Evolutionary conservation across 2,329 filamentous ascomycete genomes (phyloP), one percentile per base, ranked within the genome.

Genomic region (Acephala macrosclerotiorum): DNA sequence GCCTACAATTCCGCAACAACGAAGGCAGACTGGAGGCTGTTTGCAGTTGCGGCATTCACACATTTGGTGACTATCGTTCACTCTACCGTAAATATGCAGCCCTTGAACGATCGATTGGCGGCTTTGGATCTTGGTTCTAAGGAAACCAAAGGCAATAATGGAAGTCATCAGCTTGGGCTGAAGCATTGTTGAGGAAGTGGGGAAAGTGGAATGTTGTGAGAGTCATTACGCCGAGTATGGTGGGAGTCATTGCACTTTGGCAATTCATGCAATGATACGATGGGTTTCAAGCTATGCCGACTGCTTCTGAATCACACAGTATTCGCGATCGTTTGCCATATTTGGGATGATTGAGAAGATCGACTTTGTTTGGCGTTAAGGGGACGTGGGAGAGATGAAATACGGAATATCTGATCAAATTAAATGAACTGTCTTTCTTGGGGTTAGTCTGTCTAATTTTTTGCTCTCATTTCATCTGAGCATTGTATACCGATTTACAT

Each of bases 1-100:
- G 73, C 77, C 14, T 77, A 75, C 61, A n/a, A 58, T 2, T 29
- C 55, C 16, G 62, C 68, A 9, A 59, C 64, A 22, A 61, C 61
- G 11, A 74, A 77, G 25, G 77, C 77, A n/a, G 82, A 83, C 67
- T 84, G 81, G 82, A 77, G 76, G 53, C 35, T 80, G 4, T 83
- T 81, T 57, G 80, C 80, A 2, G 65, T 82, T 14, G 75, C 79
- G 4, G 80, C 82, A 8, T 53, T 77, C 4, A 80, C 81, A 73
- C 82, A 84, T 64, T 68, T 84, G 33, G 75, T 79, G 33, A 83
- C 80, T 0, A 80, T 84, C 47, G 67, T 84, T n/a, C 82, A 84
- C 66, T 82, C 80, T 14, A 82, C 82, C 1, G 61, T 81, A 20
- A 84, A 84, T 65, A 82, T 84, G 82, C 82, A 84, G 77, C 82